These are phyloP conservation scores for Myxozyma mucilagina DNA, from an alignment of 805 yeast genomes.

Conservation along the genomic window DNA sequence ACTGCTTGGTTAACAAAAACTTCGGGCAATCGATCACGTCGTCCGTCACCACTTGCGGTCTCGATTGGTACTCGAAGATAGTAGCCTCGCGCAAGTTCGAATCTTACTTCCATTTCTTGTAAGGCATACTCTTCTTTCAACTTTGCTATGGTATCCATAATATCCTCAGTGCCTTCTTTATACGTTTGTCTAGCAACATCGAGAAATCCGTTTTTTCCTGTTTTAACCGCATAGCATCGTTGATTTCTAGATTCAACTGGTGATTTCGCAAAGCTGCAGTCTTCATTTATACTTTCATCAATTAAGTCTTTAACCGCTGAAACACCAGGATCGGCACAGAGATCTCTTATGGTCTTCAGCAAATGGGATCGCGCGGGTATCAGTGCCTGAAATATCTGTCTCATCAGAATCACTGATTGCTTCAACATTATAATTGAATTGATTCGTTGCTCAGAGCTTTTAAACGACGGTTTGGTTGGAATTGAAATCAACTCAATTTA, in stretches of 20 bases:
- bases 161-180: slow-evolving; percentile 43
- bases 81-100: slow-evolving; percentile 45
- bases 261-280: slow-evolving; percentile 46
- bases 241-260: slow-evolving; percentile 48
- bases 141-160: slow-evolving; percentile 37
- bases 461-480: slow-evolving; percentile 35
- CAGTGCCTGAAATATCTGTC: slow-evolving; percentile 29
- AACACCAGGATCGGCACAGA: slow-evolving; percentile 38
- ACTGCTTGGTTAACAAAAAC: slow-evolving; percentile 41
- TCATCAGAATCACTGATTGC: slow-evolving; percentile 39
- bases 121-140: slow-evolving; percentile 37
- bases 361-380: slow-evolving; percentile 22
- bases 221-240: slow-evolving; percentile 47
- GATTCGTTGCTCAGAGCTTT: slow-evolving; percentile 43
- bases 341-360: slow-evolving; percentile 25
- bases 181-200: slow-evolving; percentile 50
- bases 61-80: slow-evolving; percentile 38
- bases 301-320: slow-evolving; percentile 36
- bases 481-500: slow-evolving; percentile 35
- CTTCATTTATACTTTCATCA: slow-evolving; percentile 45
- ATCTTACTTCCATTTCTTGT: slow-evolving; percentile 39
- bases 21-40: slow-evolving; percentile 37
- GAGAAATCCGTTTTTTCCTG: slow-evolving; percentile 49
- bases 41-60: neutral
- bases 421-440: slow-evolving; percentile 48